Base-by-base conservation (phyloP, 257 asterid genomes). In the Parsonsia alboflavescens region DNA sequence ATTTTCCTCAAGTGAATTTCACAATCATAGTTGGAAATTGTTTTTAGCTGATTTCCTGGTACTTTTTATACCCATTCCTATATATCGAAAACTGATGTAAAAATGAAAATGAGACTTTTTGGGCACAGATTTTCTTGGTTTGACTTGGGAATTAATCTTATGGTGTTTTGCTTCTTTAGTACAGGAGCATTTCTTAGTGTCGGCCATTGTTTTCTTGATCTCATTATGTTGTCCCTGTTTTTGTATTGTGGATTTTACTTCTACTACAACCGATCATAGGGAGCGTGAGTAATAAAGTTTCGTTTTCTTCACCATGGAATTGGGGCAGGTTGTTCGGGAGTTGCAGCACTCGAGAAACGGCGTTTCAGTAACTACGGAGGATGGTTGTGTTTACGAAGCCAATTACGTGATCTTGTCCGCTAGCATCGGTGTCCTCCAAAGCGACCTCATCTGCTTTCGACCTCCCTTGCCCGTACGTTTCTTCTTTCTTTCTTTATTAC, bases 341-440 rank as follows among this genome's bases (percentile, higher is more conserved):
- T 70, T 93, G 80, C 91, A 88, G 87, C 92, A 90, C 86, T 87
- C 89, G 88, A 91, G 92, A 82, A 87, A 86, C 88, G 93, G 94
- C 84, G 94, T 91, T 39, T 49, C 45, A 78, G 86, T 93, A 80
- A 87, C 83, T 74, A 88, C 96, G 57, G 98, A 93, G 88, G 97
- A 91, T 81, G 96, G 96, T 71, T 84, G 77, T 78, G 70, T 88
- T 84, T 93, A 87, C 94, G 91, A 93, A 81, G 97, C 98, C 86
- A 80, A 83, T 81, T 91, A 89, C 83, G 87, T 88, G 67, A 79
- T 91, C 80, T 86, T 93, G 89, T 93, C 98, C 22, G 93, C 82
- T 58, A 91, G 97, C 80, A 91, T 93, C 70, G 98, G 98, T 12
- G 97, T 93, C 82, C 97, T 93, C 75, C 98, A 93, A 76, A 86